Base-by-base conservation (phyloP, 73 alveolate species). In the Paramecium sonneborni region DNA sequence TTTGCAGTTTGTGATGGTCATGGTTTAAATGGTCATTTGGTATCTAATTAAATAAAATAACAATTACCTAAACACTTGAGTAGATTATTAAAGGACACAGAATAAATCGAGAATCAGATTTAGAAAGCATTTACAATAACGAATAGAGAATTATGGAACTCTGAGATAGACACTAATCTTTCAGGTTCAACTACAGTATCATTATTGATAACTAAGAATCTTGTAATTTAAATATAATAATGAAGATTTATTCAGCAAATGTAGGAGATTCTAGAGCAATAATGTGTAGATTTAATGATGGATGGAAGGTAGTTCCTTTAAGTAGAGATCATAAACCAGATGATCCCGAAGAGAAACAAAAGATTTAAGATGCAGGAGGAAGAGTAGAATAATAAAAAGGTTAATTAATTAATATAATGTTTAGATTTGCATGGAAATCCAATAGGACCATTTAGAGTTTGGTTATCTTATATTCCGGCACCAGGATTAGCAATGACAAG, bases 401-500 rank as follows among this genome's bases (percentile, higher is more conserved):
- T 69, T 43, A 10, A 69, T 44, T 30, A 0, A 26, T 41, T 7
- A 21, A 1, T 24, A 38, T n/a, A 52, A 52, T 18, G 2, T n/a
- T 2, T 52, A 85, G 92, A 95, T 95, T 85, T 82, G 72, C 39
- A 76, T 37, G 97, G 98, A 2, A 95, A 93, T 30, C 95, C 96
- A 34, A 92, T 97, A 68, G 99, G 99, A 0, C 99, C 99, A 20
- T 85, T 93, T 41, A 94, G 99, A 94, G 98, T 98, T 1, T 98
- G 99, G 99, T 94, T 95, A 26, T 95, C 95, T 43, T 92, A 95
- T 76, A 94, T 96, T 43, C 97, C 97, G 76, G 95, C 97, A 9
- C 99, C 99, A 2, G 99, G 99, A 41, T 93, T 98, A 11, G 99
- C 99, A 10, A 98, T 98, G 99, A 92, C 98, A 18, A 92, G 99